Evolutionary conservation across 495 filamentous ascomycete genomes (phyloP).

Genomic region (Aspergillus campestris): DNA sequence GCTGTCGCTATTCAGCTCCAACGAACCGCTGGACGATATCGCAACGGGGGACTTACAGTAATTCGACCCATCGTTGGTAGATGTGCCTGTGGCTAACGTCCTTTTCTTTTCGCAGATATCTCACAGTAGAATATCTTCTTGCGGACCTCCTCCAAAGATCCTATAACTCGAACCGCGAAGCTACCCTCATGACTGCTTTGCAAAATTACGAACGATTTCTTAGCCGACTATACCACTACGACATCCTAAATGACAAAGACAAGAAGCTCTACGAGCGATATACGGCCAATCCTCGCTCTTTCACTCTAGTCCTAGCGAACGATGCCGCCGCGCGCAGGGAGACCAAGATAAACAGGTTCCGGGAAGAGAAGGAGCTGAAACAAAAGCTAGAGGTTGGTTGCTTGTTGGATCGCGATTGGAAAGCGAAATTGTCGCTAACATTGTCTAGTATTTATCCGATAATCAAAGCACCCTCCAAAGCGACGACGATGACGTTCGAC

Average conservation of each 20-base stretch:
- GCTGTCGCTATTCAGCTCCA: slow-evolving; percentile 78
- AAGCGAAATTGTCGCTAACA: slow-evolving; percentile 15
- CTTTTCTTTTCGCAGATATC: slow-evolving; percentile 42
- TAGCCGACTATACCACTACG: slow-evolving; percentile 66
- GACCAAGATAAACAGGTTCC: slow-evolving; percentile 79
- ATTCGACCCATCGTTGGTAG: slow-evolving; percentile 21
- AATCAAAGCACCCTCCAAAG: slow-evolving; percentile 51
- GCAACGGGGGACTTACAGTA: slow-evolving; percentile 76
- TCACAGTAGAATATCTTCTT: slow-evolving; percentile 58
- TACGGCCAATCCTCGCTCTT: slow-evolving; percentile 53
- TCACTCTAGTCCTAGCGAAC: slow-evolving; percentile 56
- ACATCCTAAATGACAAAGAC: slow-evolving; percentile 57
- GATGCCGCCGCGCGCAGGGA: slow-evolving; percentile 69
- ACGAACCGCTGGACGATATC: slow-evolving; percentile 85
- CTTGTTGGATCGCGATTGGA: neutral
- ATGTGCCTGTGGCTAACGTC: slow-evolving; percentile 16
- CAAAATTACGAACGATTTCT: slow-evolving; percentile 70
- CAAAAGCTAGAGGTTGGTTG: slow-evolving; percentile 61
- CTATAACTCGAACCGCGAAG: slow-evolving; percentile 50
- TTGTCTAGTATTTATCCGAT: slow-evolving; percentile 46
- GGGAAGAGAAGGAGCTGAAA: slow-evolving; percentile 79
- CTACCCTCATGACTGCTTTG: slow-evolving; percentile 51
- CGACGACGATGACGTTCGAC: slow-evolving; percentile 72
- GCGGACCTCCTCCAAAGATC: slow-evolving; percentile 58
- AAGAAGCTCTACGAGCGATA: slow-evolving; percentile 65